Evolutionary conservation across 2,329 filamentous ascomycete genomes (phyloP).

Genomic region (Phialocephala sp.): DNA sequence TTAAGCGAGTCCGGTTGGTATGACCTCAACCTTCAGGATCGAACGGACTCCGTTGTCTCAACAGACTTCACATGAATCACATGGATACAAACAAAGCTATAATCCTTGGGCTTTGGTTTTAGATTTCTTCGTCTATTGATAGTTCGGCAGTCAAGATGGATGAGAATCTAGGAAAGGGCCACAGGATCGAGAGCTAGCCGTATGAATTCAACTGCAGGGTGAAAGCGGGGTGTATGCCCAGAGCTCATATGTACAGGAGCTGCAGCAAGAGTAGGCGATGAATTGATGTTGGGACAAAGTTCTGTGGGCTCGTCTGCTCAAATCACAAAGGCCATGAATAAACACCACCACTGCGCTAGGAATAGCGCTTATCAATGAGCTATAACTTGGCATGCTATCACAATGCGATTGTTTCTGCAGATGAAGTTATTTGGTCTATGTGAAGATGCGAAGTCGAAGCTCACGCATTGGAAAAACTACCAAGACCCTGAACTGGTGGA

Average conservation of each 20-base stretch:
- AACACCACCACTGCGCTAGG: neutral
- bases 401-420: neutral
- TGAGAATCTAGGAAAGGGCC: no score
- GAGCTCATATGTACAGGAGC: neutral
- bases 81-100: no score
- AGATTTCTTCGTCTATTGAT: no score
- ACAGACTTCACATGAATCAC: no score
- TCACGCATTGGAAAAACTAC: slow-evolving; percentile 3
- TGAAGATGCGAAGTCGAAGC: neutral
- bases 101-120: no score
- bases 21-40: no score
- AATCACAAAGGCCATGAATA: neutral
- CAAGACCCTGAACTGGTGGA: neutral
- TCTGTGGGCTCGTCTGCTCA: neutral
- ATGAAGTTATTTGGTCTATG: neutral
- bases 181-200: neutral
- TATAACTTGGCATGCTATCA: neutral
- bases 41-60: no score
- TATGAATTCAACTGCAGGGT: neutral
- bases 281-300: neutral
- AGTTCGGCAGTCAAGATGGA: no score
- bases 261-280: slow-evolving; percentile 2
- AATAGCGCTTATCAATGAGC: neutral
- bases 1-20: no score
- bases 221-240: neutral